Percentiles rank a stretch among this genome's conserved stretches.
phyloP scores from a whole-genome alignment of 805 yeast species.

The Zygosaccharomyces gambellarensis region DNA sequence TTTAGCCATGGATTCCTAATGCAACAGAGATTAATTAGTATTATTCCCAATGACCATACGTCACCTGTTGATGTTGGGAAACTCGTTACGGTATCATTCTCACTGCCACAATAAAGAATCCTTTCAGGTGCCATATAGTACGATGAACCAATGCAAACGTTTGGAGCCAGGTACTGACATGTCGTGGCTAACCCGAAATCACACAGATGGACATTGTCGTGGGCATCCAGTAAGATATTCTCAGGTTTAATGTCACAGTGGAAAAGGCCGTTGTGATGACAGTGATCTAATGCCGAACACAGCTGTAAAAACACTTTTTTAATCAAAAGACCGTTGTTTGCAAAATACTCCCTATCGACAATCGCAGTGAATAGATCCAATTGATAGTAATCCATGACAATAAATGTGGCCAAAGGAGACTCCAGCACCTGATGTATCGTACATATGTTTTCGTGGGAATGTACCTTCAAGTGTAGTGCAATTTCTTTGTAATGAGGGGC shows the following conservation, averaged over 20 bases:
- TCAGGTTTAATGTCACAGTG: slow-evolving; percentile 97
- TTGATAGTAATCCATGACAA: slow-evolving; percentile 79
- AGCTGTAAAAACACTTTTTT: slow-evolving; percentile 68
- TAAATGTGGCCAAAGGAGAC: slow-evolving; percentile 52
- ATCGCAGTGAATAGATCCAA: slow-evolving; percentile 87
- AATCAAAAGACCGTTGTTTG: slow-evolving; percentile 45
- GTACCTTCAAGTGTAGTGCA: slow-evolving; percentile 67
- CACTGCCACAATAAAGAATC: slow-evolving; percentile 28
- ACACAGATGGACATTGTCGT: slow-evolving; percentile 53
- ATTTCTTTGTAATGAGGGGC: slow-evolving; percentile 55
- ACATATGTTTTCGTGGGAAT: slow-evolving; percentile 71
- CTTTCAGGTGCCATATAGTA: slow-evolving; percentile 95
- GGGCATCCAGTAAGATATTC: slow-evolving; percentile 70
- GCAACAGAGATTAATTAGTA: slow-evolving; percentile 73
- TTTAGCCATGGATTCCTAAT: slow-evolving; percentile 89
- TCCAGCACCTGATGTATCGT: slow-evolving; percentile 70
- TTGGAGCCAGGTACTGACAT: slow-evolving; percentile 51
- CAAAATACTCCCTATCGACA: slow-evolving; percentile 65
- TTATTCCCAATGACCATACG: slow-evolving; percentile 81
- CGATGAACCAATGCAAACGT: slow-evolving; percentile 78
- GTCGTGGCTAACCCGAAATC: slow-evolving; percentile 88
- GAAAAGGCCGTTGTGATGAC: slow-evolving; percentile 77
- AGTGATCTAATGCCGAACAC: slow-evolving; percentile 74
- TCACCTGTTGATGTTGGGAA: slow-evolving; percentile 74
- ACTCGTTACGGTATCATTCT: slow-evolving; percentile 25